Conservation (phyloP, 176 grass and related monocot genomes). For the Bothriochloa decipiens region DNA sequence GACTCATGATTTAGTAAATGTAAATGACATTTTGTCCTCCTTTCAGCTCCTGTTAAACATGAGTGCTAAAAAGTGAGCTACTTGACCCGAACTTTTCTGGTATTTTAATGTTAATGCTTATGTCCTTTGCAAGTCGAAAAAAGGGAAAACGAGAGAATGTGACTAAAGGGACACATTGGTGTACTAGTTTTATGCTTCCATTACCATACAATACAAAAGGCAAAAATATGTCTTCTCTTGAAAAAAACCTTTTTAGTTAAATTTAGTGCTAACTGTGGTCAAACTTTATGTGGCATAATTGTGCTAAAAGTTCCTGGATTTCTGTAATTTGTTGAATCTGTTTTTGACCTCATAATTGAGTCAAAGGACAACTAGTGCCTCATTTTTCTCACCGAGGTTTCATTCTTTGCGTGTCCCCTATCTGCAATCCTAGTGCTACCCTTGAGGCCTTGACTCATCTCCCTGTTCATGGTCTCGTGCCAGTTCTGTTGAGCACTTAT, state of each 20-base stretch:
- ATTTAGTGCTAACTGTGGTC: background rate
- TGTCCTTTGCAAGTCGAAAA: background rate
- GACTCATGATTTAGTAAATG: conserved; percentile 3
- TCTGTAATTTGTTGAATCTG: conserved; percentile 25
- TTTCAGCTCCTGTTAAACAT: background rate
- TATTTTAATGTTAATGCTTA: conserved; percentile 15
- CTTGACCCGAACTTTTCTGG: background rate
- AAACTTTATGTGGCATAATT: background rate
- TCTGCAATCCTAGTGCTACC: conserved; percentile 29
- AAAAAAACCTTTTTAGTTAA: conserved; percentile 22
- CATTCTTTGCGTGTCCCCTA: conserved; percentile 2
- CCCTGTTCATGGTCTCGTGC: conserved; percentile 12
- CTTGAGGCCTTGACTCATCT: background rate
- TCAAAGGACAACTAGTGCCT: conserved; percentile 8
- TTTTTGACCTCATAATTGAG: conserved; percentile 28
- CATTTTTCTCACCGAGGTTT: conserved; percentile 20
- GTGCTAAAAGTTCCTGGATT: conserved; percentile 32
- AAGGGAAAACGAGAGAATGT: background rate
- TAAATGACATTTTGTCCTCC: background rate
- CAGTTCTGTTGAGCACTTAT: conserved; percentile 19
- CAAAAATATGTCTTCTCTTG: conserved; percentile 2
- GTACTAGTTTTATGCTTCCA: conserved; percentile 7
- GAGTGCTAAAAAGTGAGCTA: background rate
- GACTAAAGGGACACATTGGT: background rate
- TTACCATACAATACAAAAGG: background rate